Base-by-base conservation (phyloP, 2,329 filamentous ascomycete genomes). In the Bretziella fagacearum region DNA sequence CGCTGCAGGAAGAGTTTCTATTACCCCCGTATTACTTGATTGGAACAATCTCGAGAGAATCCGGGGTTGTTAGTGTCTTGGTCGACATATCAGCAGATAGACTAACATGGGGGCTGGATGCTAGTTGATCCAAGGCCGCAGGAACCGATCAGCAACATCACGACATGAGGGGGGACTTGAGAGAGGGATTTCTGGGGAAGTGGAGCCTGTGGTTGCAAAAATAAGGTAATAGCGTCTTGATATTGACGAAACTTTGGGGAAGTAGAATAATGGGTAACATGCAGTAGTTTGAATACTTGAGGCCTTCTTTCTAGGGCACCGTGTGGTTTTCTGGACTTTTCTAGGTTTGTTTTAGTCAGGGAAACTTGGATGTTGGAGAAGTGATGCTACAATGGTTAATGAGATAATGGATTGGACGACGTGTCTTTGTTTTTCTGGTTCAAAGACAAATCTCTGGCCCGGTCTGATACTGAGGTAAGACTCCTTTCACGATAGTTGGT, bases 11-110 rank as follows among this genome's bases (percentile, higher is more conserved):
- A 7, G 6, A 46, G 43, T 49, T 49, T 46, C 20, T 15, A 42
- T 49, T 49, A 49, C 47, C 41, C 35, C 35, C 42, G 18, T 29
- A 41, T 49, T 46, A 49, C 47, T 46, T 46, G 30, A 49, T 46
- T 15, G 33, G 11, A 8, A 36, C 13, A 6, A n/a, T 10, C n/a
- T n/a, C 27, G 10, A n/a, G 27, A 30, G 18, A 39, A 39, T 39
- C 35, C 23, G 35, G 35, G 18, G 35, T n/a, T n/a, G 8, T 36
- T 15, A 18, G 4, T 11, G 18, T 36, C 18, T 17, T 8, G 35
- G 20, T 22, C n/a, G n/a, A n/a, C n/a, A n/a, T n/a, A n/a, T n/a
- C n/a, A n/a, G n/a, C n/a, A n/a, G n/a, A n/a, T n/a, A n/a, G n/a
- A n/a, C n/a, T n/a, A n/a, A n/a, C n/a, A n/a, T n/a, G n/a, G n/a